Evolutionary conservation across 2,329 filamentous ascomycete genomes (phyloP).

Genomic region (Ceratocystiopsis minuta): DNA sequence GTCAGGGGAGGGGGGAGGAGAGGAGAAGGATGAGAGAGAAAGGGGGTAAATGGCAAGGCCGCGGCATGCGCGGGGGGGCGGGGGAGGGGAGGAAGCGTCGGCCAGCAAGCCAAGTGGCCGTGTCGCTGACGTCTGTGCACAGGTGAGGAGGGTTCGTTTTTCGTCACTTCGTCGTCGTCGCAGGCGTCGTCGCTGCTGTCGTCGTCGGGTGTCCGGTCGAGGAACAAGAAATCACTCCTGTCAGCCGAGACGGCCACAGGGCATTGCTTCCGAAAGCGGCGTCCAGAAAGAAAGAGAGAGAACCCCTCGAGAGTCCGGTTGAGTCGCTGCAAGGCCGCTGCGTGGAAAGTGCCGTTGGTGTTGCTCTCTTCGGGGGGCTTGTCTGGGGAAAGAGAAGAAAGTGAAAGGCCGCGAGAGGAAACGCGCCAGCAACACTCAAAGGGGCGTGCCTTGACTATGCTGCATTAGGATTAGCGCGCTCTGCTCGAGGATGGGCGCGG

Average conservation of each 20-base stretch:
- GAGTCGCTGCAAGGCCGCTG: no score
- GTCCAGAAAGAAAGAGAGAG: background rate
- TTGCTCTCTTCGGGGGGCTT: background rate
- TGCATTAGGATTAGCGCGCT: background rate
- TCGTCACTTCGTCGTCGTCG: background rate
- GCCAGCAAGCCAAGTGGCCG: background rate
- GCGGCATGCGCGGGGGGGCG: no score
- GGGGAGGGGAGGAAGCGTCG: background rate
- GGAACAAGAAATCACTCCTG: background rate
- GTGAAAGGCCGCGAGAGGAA: background rate
- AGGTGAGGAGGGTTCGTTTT: no score
- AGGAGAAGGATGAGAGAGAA: background rate
- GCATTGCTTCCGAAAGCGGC: constrained; percentile 2
- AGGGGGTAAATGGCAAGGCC: no score
- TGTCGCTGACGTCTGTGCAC: background rate
- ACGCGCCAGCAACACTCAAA: constrained; percentile 4
- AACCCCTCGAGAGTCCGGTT: no score
- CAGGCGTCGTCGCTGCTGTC: background rate
- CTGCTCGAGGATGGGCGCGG: background rate
- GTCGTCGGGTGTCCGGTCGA: background rate
- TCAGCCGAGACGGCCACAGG: constrained; percentile 5
- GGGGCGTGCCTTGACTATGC: constrained; percentile 6
- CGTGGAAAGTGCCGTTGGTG: background rate
- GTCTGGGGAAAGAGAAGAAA: background rate
- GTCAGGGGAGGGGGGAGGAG: background rate